Evolutionary conservation across 2,329 filamentous ascomycete species (phyloP).

Genomic region (Paracorniculantispora psalliotae): DNA sequence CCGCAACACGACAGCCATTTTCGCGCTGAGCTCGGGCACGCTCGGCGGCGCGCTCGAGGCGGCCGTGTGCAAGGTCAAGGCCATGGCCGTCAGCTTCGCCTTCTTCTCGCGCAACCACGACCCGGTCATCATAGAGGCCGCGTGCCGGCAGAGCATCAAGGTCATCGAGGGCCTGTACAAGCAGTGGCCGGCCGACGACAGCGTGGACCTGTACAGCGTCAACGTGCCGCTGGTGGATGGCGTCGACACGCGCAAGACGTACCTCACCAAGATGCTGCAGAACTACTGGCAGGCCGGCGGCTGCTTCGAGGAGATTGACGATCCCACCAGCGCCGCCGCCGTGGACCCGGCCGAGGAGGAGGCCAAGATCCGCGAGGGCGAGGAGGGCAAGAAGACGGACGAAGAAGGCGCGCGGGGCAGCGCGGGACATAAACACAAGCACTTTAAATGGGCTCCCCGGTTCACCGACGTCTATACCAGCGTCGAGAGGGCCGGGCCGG

Average conservation of each 20-base stretch:
- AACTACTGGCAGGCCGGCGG: slow-evolving; percentile 84
- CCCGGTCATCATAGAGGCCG: slow-evolving; percentile 71
- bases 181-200: slow-evolving; percentile 63
- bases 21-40: slow-evolving; percentile 72
- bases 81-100: slow-evolving; percentile 84
- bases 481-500: slow-evolving; percentile 72
- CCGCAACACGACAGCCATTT: slow-evolving; percentile 74
- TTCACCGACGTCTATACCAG: slow-evolving; percentile 84
- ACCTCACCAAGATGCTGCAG: slow-evolving; percentile 84
- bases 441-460: slow-evolving; percentile 91
- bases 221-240: slow-evolving; percentile 83
- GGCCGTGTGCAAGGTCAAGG: slow-evolving; percentile 61
- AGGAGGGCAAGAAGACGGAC: slow-evolving; percentile 34
- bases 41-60: slow-evolving; percentile 74
- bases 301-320: slow-evolving; percentile 78
- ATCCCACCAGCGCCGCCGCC: slow-evolving; percentile 46
- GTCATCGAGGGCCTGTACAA: slow-evolving; percentile 74
- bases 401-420: slow-evolving; percentile 23
- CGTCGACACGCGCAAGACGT: slow-evolving; percentile 63
- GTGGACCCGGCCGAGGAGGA: slow-evolving; percentile 65
- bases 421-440: slow-evolving; percentile 64
- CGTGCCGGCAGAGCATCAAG: slow-evolving; percentile 66
- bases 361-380: slow-evolving; percentile 63
- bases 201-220: slow-evolving; percentile 80
- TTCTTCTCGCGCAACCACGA: slow-evolving; percentile 86